Evolutionary conservation across 768 basidiomycete genomes (phyloP).

Genomic region (Lyophyllum atratum): DNA sequence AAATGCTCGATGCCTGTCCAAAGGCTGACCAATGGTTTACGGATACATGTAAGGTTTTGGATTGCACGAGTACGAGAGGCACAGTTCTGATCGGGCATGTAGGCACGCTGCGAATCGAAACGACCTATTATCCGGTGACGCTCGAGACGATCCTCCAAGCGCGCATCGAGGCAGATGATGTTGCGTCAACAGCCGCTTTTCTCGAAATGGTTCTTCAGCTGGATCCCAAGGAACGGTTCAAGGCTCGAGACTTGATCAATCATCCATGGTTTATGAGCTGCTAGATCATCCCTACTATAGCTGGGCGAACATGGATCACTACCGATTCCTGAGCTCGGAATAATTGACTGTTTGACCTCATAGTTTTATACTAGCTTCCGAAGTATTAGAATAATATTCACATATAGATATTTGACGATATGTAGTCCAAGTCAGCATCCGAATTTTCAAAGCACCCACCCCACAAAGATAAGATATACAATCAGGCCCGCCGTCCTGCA

Average conservation of each 20-base stretch:
- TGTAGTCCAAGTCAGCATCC: too few relatives aligned
- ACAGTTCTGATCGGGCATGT: neutral
- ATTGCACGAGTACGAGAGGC: too few relatives aligned
- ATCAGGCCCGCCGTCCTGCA: too few relatives aligned
- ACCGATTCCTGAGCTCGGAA: neutral
- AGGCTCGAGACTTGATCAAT: conserved; percentile 19
- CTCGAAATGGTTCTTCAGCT: conserved; percentile 18
- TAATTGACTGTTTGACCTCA: too few relatives aligned
- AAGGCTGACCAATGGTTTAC: conserved; percentile 23
- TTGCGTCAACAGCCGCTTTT: conserved; percentile 16
- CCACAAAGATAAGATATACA: too few relatives aligned
- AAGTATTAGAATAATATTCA: too few relatives aligned
- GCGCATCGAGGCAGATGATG: conserved; percentile 16
- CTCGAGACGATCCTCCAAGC: conserved; percentile 18
- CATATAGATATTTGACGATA: too few relatives aligned
- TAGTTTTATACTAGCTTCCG: too few relatives aligned
- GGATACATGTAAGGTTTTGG: conserved; percentile 23
- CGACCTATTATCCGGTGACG: conserved; percentile 23
- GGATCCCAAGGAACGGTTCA: conserved; percentile 18
- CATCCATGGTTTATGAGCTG: conserved; percentile 22
- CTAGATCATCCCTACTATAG: neutral
- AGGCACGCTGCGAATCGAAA: conserved; percentile 23
- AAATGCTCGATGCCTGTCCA: conserved; percentile 18
- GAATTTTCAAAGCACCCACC: too few relatives aligned
- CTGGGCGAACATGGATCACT: neutral